Percentiles rank a stretch among this genome's conserved stretches.
Conservation (phyloP, 257 asterid genomes). For the Forsythia viridissima region DNA sequence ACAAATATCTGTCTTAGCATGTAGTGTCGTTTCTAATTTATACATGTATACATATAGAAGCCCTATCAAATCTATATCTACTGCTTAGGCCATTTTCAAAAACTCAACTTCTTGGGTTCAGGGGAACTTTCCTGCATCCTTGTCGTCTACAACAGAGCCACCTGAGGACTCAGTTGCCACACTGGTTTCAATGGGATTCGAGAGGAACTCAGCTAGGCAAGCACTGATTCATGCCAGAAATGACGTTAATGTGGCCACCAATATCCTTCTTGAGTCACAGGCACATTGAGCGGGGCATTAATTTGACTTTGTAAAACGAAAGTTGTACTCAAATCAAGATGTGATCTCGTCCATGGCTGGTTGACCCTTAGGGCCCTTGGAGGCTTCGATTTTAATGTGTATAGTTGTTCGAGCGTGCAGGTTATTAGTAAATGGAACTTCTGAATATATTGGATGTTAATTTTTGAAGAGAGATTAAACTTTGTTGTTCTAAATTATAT, state of each 20-base stretch:
- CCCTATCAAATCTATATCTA: not conserved
- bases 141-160: constrained; percentile 53
- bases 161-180: constrained; percentile 77
- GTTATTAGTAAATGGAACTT: not conserved
- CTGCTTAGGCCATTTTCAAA: not conserved
- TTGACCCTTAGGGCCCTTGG: not conserved
- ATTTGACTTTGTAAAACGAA: constrained; percentile 8
- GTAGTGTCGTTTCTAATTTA: no score
- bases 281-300: constrained; percentile 30
- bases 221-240: constrained; percentile 86
- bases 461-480: not conserved
- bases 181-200: constrained; percentile 93
- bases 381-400: not conserved
- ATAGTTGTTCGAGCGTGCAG: not conserved
- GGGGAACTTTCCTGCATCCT: constrained; percentile 59
- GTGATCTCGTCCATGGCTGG: not conserved
- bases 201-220: constrained; percentile 85
- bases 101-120: constrained; percentile 29
- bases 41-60: not conserved
- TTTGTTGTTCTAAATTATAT: not conserved
- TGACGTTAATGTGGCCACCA: constrained; percentile 88
- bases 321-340: not conserved
- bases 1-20: no score
- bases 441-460: not conserved
- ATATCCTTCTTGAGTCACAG: constrained; percentile 86